These are phyloP conservation scores for Paramecium bursaria DNA, from an alignment of 73 alveolate genomes.

Conservation along the genomic window DNA sequence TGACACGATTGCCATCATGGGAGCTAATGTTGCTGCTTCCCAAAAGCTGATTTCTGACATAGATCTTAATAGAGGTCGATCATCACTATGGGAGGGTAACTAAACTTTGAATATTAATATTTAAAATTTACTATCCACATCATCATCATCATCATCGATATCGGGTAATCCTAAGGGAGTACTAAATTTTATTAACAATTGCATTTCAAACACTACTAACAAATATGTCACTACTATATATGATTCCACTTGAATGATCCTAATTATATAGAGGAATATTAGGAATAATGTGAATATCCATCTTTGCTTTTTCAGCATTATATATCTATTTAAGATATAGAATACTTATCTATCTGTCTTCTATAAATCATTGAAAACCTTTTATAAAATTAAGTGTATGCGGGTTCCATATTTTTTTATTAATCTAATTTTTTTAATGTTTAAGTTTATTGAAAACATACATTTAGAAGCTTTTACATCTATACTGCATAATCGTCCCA, in stretches of 20 bases:
- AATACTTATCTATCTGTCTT: conserved; percentile 45
- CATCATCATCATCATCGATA: conserved; percentile 51
- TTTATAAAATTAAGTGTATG: conserved; percentile 9
- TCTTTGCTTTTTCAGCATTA: conserved; percentile 43
- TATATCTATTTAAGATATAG: background rate
- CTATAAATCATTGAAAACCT: conserved; percentile 30
- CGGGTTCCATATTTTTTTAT: conserved; percentile 30
- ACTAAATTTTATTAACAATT: background rate
- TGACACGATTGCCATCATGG: background rate
- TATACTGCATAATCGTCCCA: background rate
- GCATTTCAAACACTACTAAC: background rate
- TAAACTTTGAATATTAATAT: background rate
- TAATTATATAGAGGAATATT: background rate
- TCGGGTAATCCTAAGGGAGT: conserved; percentile 59
- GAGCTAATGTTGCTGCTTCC: background rate
- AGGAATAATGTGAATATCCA: background rate
- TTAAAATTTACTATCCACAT: conserved; percentile 13
- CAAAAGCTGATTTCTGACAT: conserved; percentile 43
- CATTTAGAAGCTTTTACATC: background rate
- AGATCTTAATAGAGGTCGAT: conserved; percentile 45
- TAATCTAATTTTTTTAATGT: background rate
- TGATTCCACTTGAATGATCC: background rate
- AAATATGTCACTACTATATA: conserved; percentile 25
- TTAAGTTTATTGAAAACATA: background rate
- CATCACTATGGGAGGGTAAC: conserved; percentile 40